Conservation (phyloP, 257 asterid species). For the Jasminum sambac region DNA sequence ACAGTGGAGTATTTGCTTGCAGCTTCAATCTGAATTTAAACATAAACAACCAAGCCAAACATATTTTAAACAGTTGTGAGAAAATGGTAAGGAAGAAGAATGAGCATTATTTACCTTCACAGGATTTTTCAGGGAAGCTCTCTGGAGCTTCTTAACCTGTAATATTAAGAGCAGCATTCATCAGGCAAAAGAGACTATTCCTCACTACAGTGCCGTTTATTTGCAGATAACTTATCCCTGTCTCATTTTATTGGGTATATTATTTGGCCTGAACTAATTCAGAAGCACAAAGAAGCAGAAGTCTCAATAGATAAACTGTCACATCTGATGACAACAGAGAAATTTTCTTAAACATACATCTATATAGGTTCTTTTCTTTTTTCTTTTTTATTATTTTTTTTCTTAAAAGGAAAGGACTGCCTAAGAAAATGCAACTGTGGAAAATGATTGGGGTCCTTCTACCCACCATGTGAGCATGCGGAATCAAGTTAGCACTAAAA, state of each 20-base stretch:
- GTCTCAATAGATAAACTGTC: background rate
- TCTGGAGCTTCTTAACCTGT: slow-evolving; percentile 88
- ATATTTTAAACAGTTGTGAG: background rate
- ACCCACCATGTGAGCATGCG: background rate
- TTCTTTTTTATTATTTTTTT: background rate
- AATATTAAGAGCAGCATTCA: slow-evolving; percentile 12
- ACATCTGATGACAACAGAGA: background rate
- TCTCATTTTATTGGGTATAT: background rate
- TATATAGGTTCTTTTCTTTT: too few species aligned
- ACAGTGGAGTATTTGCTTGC: slow-evolving; percentile 87
- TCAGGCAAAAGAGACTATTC: background rate
- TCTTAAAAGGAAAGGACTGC: background rate
- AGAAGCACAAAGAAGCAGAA: background rate
- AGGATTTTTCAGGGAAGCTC: slow-evolving; percentile 89
- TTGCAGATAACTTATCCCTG: background rate
- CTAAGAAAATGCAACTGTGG: background rate
- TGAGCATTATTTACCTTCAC: slow-evolving; percentile 55
- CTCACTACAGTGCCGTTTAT: background rate
- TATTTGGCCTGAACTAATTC: background rate
- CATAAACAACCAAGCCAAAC: slow-evolving; percentile 6
- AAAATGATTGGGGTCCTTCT: background rate
- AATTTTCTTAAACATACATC: background rate
- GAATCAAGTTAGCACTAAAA: background rate
- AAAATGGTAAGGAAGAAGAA: slow-evolving; percentile 6
- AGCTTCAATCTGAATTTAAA: slow-evolving; percentile 69